Base-by-base conservation (phyloP, 345 rosid species). In the Clarkia xantiana region DNA sequence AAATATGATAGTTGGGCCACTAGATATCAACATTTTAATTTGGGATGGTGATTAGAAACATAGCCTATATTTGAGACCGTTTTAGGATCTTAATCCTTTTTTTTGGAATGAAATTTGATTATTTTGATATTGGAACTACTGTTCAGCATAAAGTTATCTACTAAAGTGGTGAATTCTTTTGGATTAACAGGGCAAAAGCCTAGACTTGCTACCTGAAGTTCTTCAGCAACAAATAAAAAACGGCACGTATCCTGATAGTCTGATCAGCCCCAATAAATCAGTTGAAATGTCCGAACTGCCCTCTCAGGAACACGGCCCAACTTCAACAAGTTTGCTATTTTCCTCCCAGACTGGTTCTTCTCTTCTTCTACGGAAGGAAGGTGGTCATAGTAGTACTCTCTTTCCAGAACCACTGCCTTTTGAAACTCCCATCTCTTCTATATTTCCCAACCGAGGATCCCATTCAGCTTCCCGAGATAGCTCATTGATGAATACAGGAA, bases 201-300 rank as follows among this genome's bases (percentile, higher is more conserved):
- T 80, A 44, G 81, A 70, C 51, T 60, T 84, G 70, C 74, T 93
- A 56, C 87, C 99, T 46, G 80, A 59, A 49, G 64, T 73, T 18
- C 76, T 81, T 62, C 94, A 71, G 76, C 86, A 80, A 49, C 76
- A 70, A 57, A 57, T 78, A 20, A 77, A 67, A 67, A 51, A 72
- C 43, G 88, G 86, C 61, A 71, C 63, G 42, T 53, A 58, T 60
- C 64, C 71, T 16, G 70, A 66, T 40, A 54, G 36, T 53, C 53
- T 52, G 46, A 46, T 65, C 50, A 48, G 63, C 20, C 66, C 73
- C 57, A 59, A 56, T 45, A 68, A 62, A 59, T 75, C 63, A 67
- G 67, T 58, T 65, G 76, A 77, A 56, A 61, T 62, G 55, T 71
- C 74, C 22, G 62, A 25, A 54, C 60, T 39, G 52, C 60, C 56